These are phyloP conservation scores for Phytophthora hibernalis DNA, from an alignment of 352 stramenopile species.

Conservation along the genomic window DNA sequence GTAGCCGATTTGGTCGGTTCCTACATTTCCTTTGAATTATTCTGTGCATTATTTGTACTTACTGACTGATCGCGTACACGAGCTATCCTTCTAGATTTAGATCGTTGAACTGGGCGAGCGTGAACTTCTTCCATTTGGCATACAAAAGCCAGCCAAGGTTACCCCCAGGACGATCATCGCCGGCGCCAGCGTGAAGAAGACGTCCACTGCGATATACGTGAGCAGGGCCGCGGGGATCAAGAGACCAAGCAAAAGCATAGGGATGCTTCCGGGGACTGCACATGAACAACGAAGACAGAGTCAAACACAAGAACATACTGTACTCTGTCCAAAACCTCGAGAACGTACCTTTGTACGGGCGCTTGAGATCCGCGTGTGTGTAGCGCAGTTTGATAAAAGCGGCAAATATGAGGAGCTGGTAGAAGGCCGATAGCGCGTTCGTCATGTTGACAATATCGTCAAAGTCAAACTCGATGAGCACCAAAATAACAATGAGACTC, in stretches of 20 bases:
- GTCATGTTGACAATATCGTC: conserved; percentile 85
- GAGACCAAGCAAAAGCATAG: conserved; percentile 36
- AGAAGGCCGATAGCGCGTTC: conserved; percentile 91
- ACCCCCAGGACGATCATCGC: conserved; percentile 49
- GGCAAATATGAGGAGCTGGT: conserved; percentile 87
- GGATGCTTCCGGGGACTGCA: conserved; percentile 49
- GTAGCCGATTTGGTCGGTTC: neutral
- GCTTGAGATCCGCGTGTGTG: conserved; percentile 37
- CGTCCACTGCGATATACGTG: conserved; percentile 57
- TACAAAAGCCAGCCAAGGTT: conserved; percentile 46
- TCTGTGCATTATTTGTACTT: conserved; percentile 21
- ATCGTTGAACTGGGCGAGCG: conserved; percentile 47
- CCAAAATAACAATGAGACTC: conserved; percentile 57
- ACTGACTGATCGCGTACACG: conserved; percentile 5
- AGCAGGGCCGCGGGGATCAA: conserved; percentile 48
- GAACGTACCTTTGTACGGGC: conserved; percentile 44
- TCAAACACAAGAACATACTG: neutral
- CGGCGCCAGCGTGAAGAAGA: conserved; percentile 57
- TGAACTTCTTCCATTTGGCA: conserved; percentile 56
- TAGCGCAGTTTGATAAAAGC: conserved; percentile 92
- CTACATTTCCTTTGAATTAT: conserved; percentile 14
- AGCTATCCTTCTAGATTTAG: conserved; percentile 28
- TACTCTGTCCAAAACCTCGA: too few relatives aligned
- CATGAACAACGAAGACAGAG: conserved; percentile 40
- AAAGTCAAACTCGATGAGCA: conserved; percentile 70